A percentile compares a stretch with the other conserved stretches of the same genome.
Evolutionary conservation across 768 basidiomycete genomes (phyloP).

Genomic region (Suillus paluster): DNA sequence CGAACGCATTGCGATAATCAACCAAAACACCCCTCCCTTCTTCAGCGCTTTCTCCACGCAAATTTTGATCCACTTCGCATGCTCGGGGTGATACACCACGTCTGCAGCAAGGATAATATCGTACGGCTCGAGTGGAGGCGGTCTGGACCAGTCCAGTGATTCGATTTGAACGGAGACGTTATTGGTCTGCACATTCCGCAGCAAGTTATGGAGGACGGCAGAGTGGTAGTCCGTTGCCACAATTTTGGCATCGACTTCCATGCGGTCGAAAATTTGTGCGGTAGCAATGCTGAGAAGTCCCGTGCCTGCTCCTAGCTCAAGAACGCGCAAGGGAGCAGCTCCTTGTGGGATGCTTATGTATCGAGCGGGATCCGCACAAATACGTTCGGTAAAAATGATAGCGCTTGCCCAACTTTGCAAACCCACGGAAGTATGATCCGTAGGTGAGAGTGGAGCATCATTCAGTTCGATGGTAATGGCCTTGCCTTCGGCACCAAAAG

Average conservation of each 20-base stretch:
- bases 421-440: conserved; percentile 81
- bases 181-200: conserved; percentile 62
- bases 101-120: conserved; percentile 81
- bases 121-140: conserved; percentile 52
- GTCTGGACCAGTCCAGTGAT: conserved; percentile 68
- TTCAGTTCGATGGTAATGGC: conserved; percentile 60
- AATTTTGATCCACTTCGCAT: conserved; percentile 68
- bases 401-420: conserved; percentile 86
- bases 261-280: conserved; percentile 48
- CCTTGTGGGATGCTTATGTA: conserved; percentile 34
- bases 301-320: conserved; percentile 88
- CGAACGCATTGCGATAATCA: conserved; percentile 72
- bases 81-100: conserved; percentile 73
- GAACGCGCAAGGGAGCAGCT: conserved; percentile 44
- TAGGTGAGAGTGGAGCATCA: conserved; percentile 64
- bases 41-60: conserved; percentile 60
- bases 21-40: conserved; percentile 62
- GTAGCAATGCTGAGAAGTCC: conserved; percentile 78
- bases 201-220: conserved; percentile 72
- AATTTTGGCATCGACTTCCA: conserved; percentile 34
- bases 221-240: conserved; percentile 82
- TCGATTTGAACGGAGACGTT: conserved; percentile 48
- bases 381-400: conserved; percentile 67
- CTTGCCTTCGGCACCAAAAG: conserved; percentile 19
- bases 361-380: conserved; percentile 52